A percentile compares a stretch with the other conserved stretches of the same genome.
These are phyloP conservation scores for Beta lomatogona DNA, from an alignment of 179 eudicot species.

Conservation along the genomic window DNA sequence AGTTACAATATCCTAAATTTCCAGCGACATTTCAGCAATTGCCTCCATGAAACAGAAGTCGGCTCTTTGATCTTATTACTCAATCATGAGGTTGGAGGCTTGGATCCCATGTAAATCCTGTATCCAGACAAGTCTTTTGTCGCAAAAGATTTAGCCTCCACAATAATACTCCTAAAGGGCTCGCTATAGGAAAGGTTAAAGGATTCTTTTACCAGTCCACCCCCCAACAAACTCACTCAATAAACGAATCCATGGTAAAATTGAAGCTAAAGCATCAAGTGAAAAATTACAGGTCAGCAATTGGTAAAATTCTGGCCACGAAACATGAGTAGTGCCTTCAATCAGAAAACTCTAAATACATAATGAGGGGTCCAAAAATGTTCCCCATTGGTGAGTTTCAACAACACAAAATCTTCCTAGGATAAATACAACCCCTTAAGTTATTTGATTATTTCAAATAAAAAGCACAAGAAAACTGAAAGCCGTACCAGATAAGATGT, in stretches of 20 bases:
- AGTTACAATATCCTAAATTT: background rate
- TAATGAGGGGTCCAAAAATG: background rate
- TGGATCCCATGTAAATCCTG: background rate
- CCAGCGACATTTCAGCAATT: background rate
- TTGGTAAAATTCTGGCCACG: background rate
- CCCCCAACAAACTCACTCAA: background rate
- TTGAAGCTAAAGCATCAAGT: background rate
- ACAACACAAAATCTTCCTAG: background rate
- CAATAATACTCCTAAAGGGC: no score
- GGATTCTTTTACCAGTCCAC: no score
- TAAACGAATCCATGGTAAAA: background rate
- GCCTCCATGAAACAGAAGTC: background rate
- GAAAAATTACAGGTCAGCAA: background rate
- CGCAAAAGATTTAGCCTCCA: background rate
- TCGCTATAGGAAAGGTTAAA: no score
- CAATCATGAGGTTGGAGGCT: background rate
- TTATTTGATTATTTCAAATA: background rate
- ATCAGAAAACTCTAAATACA: background rate
- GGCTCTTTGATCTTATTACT: background rate
- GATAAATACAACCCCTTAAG: background rate
- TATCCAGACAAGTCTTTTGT: background rate
- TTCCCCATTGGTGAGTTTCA: background rate
- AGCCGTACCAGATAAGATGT: background rate
- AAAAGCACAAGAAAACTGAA: conserved; percentile 2
- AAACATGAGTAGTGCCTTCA: background rate